Evolutionary conservation across 2,329 filamentous ascomycete species (phyloP).

Genomic region (Cryphonectria naterciae): DNA sequence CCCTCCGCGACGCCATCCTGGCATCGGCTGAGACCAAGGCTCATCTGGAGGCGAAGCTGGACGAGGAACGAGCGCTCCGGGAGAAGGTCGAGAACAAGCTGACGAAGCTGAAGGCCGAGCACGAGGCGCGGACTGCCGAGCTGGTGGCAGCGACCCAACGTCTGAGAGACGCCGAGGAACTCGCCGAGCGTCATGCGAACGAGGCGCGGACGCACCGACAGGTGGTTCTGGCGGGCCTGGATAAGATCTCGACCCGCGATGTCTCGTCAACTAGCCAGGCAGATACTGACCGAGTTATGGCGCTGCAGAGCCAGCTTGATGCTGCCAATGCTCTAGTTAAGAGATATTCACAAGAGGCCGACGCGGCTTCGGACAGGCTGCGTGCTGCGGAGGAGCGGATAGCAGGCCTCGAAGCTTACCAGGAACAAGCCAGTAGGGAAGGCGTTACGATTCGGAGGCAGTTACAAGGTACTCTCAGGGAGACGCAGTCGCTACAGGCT

Average conservation of each 20-base stretch:
- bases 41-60: conserved; percentile 78
- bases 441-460: conserved; percentile 88
- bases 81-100: conserved; percentile 79
- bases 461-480: conserved; percentile 80
- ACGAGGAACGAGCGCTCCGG: conserved; percentile 78
- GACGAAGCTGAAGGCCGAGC: conserved; percentile 75
- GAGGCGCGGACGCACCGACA: conserved; percentile 86
- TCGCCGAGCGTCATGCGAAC: conserved; percentile 83
- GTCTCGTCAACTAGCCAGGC: conserved; percentile 50
- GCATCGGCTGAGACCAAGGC: conserved; percentile 78
- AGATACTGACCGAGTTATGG: conserved; percentile 68
- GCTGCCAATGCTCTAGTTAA: conserved; percentile 79
- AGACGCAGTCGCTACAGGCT: conserved; percentile 79
- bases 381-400: conserved; percentile 95
- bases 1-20: conserved; percentile 76
- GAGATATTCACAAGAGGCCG: conserved; percentile 87
- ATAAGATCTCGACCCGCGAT: conserved; percentile 67
- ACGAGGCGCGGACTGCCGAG: conserved; percentile 79
- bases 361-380: conserved; percentile 84
- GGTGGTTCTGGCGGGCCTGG: conserved; percentile 80
- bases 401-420: conserved; percentile 92
- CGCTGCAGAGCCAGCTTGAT: conserved; percentile 79
- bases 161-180: conserved; percentile 82
- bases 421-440: conserved; percentile 95
- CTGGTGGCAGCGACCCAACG: conserved; percentile 74